phyloP scores from a whole-genome alignment of 495 filamentous ascomycete species.

The Xylaria curta region DNA sequence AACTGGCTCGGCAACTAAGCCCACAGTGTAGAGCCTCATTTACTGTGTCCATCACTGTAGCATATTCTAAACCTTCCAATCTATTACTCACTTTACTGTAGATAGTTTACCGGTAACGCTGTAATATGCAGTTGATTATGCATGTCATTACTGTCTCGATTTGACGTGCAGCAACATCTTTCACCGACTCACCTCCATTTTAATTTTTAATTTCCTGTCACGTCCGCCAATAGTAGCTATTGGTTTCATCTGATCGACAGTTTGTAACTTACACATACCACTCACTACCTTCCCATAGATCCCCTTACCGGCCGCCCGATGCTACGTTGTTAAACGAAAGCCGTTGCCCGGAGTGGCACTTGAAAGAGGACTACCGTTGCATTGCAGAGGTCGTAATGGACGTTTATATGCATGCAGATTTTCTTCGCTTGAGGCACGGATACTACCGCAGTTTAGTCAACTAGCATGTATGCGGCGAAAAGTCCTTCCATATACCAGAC shows the following conservation, averaged over 20 bases:
- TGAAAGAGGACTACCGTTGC: not conserved
- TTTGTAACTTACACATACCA: not conserved
- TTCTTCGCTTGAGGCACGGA: not conserved
- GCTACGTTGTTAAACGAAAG: not conserved
- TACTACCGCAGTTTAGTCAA: not conserved
- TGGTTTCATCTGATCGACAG: conserved; percentile 3
- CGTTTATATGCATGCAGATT: not conserved
- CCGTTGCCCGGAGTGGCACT: not conserved
- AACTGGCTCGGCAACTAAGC: not conserved
- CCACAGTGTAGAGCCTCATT: not conserved
- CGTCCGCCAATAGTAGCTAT: not conserved
- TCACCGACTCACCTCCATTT: not conserved
- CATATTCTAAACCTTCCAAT: not conserved
- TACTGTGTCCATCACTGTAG: not conserved
- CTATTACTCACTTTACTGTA: not conserved
- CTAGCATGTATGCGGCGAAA: not conserved
- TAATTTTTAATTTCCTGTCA: not conserved
- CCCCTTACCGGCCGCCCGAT: not conserved
- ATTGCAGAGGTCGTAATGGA: not conserved
- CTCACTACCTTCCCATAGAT: not conserved
- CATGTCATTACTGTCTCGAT: conserved; percentile 6
- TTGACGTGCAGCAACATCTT: not conserved
- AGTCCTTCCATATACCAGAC: conserved; percentile 2
- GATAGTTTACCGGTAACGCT: not conserved
- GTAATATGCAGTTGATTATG: conserved; percentile 7